Evolutionary conservation across 495 filamentous ascomycete genomes (phyloP), one percentile per base, ranked within the genome.

Genomic region (Rhypophila decipiens): DNA sequence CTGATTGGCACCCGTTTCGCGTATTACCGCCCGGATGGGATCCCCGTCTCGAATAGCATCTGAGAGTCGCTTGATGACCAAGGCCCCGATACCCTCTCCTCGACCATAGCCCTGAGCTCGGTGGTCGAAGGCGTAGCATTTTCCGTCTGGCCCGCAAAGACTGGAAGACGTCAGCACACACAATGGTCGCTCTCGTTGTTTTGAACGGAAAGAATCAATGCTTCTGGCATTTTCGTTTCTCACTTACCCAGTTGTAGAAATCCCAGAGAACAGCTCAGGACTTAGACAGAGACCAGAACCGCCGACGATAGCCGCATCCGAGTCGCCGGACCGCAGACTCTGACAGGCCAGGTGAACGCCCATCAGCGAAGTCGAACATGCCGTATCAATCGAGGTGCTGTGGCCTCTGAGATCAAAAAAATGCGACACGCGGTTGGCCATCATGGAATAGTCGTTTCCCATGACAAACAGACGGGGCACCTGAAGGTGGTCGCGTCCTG

Each of bases 11-110:
- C n/a, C 2, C 11, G 69, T 69, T 1, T 63, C 64, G 2, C 71
- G 68, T 35, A 84, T 75, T 4, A 84, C 66, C 9, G 68, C 71
- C n/a, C 76, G 66, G 20, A 83, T 67, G 0, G 68, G 68, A 46
- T 82, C 73, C 4, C 65, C 59, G 49, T 77, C 71, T 5, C 52
- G 24, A 7, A 79, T 23, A 1, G 79, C 79, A 22, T 70, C 66
- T 11, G 51, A 36, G 0, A 82, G 63, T 7, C 54, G 62, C 59
- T 83, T 85, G 8, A 85, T 41, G 15, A 70, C 63, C 0, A 69
- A 9, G 15, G 59, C 51, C 4, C 37, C 57, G 22, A 63, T 48
- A 9, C 56, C 70, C 40, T 73, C 70, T 1, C 54, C 70, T 34
- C 66, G 60, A 13, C 51, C 67, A 36, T 64, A 73, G 5, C 67